Evolutionary conservation across 2,329 filamentous ascomycete genomes (phyloP).

Genomic region (Cladophialophora exuberans): DNA sequence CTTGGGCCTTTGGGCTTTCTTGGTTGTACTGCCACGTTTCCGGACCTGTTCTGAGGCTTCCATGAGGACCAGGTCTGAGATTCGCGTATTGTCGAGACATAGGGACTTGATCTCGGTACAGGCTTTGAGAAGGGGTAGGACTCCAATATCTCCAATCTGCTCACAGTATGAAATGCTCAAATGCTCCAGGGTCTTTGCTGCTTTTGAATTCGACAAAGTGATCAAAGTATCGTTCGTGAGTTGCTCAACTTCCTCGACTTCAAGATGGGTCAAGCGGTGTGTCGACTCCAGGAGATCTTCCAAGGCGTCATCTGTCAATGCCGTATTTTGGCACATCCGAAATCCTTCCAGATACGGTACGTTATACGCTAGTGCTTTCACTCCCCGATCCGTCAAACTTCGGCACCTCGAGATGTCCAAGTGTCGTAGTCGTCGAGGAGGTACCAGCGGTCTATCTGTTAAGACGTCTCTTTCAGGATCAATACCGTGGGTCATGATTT

Average conservation of each 20-base stretch:
- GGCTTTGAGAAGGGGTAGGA: conserved; percentile 78
- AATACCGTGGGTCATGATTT: conserved; percentile 73
- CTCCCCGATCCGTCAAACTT: conserved; percentile 70
- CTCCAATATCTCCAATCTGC: conserved; percentile 76
- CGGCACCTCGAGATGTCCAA: conserved; percentile 81
- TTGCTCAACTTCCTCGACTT: conserved; percentile 80
- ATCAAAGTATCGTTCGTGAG: conserved; percentile 77
- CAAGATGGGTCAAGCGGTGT: conserved; percentile 79
- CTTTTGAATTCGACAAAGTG: conserved; percentile 75
- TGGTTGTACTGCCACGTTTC: conserved; percentile 59
- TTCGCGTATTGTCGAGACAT: conserved; percentile 90
- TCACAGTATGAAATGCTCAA: conserved; percentile 91
- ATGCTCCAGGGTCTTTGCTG: conserved; percentile 71
- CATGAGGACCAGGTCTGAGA: conserved; percentile 81
- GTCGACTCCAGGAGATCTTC: conserved; percentile 73
- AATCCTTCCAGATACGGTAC: conserved; percentile 81
- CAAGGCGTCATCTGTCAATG: conserved; percentile 73
- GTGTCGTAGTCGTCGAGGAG: conserved; percentile 77
- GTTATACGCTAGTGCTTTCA: conserved; percentile 72
- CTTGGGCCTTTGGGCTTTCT: conserved; percentile 49
- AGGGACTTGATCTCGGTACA: conserved; percentile 71
- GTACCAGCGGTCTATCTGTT: conserved; percentile 74
- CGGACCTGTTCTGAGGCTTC: conserved; percentile 84
- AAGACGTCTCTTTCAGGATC: conserved; percentile 80
- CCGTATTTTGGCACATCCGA: conserved; percentile 76